These are phyloP conservation scores for Hura crepitans DNA, from an alignment of 441 rosid genomes.

Conservation along the genomic window DNA sequence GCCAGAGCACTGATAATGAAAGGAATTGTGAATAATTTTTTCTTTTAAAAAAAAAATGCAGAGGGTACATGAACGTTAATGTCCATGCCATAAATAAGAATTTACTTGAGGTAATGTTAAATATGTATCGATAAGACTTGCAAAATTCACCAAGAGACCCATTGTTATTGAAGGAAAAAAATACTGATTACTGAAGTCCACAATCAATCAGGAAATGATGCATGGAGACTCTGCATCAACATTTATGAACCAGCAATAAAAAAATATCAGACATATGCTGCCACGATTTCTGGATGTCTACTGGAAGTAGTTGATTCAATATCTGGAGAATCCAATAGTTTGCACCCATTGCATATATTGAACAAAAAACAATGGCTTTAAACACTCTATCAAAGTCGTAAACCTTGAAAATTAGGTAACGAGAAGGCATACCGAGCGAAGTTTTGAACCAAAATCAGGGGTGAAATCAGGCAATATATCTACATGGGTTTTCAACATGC, in stretches of 20 bases:
- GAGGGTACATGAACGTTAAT: no score
- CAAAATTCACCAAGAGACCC: no score
- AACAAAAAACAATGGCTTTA: not conserved
- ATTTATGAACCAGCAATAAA: not conserved
- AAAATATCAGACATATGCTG: not conserved
- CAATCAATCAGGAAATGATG: conserved; percentile 2
- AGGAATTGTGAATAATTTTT: no score
- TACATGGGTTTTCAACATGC: conserved; percentile 87
- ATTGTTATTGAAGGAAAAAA: not conserved
- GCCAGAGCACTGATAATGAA: no score
- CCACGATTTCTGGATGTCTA: not conserved
- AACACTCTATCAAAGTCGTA: not conserved
- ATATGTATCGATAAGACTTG: not conserved
- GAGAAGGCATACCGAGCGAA: conserved; percentile 54
- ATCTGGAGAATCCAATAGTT: not conserved
- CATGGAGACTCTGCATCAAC: not conserved
- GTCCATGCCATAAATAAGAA: no score
- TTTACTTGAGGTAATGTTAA: no score
- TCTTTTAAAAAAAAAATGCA: no score
- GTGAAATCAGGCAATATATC: conserved; percentile 92
- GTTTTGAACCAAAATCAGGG: conserved; percentile 77
- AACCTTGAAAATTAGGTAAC: not conserved
- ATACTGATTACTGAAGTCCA: not conserved
- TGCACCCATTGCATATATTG: not conserved
- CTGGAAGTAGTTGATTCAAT: not conserved